These are phyloP conservation scores for Esteya vermicola DNA, from an alignment of 2,329 filamentous ascomycete species.

Conservation along the genomic window DNA sequence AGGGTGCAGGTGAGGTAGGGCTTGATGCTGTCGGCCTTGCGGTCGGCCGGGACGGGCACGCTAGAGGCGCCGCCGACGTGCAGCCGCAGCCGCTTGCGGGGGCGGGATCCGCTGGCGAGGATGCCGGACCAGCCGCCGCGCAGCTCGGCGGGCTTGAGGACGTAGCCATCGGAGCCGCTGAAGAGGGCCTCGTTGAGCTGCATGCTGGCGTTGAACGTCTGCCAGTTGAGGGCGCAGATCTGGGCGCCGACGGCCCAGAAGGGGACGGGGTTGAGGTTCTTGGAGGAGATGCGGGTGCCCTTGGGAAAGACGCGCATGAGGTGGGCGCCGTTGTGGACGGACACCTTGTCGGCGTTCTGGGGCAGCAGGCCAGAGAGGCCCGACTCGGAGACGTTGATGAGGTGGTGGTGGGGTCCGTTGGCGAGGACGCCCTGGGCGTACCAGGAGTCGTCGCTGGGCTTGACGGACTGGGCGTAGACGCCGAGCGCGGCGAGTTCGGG, in stretches of 20 bases:
- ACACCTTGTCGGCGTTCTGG: constrained; percentile 15
- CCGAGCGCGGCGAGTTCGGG: constrained; percentile 51
- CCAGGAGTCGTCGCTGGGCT: constrained; percentile 53
- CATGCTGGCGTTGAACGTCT: constrained; percentile 84
- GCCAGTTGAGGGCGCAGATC: constrained; percentile 97
- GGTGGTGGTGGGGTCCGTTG: constrained; percentile 47
- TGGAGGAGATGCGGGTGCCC: constrained; percentile 63
- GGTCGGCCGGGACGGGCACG: constrained; percentile 37
- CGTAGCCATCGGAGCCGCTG: constrained; percentile 68
- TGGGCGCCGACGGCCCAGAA: constrained; percentile 95
- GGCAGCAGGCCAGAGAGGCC: constrained; percentile 39
- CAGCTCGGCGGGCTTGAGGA: constrained; percentile 68
- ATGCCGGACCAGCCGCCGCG: constrained; percentile 37
- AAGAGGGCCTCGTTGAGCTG: constrained; percentile 98
- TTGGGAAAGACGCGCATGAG: constrained; percentile 88
- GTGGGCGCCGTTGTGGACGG: constrained; percentile 67
- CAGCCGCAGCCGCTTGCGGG: constrained; percentile 35
- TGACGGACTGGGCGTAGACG: constrained; percentile 57
- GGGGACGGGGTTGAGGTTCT: constrained; percentile 84
- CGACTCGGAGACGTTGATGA: constrained; percentile 56
- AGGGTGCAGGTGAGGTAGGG: constrained; percentile 54
- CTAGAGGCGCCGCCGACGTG: constrained; percentile 49
- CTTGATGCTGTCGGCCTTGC: constrained; percentile 37
- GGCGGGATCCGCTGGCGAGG: constrained; percentile 25
- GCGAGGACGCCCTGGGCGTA: constrained; percentile 33